Conservation (phyloP, 768 basidiomycete genomes). For the Fomitopsis pulvina region DNA sequence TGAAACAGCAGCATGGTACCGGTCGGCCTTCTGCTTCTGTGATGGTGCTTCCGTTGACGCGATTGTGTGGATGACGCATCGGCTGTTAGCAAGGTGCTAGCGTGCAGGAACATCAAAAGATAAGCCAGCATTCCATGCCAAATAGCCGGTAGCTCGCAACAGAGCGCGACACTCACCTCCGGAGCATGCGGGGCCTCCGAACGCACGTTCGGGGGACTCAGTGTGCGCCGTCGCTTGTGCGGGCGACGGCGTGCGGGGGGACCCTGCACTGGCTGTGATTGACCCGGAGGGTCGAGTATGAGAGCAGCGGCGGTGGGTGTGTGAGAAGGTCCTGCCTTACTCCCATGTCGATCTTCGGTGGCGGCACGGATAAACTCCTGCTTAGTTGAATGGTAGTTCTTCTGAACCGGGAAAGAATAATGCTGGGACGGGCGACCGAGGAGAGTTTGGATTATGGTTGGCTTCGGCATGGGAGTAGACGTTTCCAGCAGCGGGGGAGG, state of each 20-base stretch:
- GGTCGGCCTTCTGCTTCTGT: background rate
- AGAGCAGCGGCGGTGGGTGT: background rate
- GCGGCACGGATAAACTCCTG: slow-evolving; percentile 44
- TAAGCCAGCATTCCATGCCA: slow-evolving; percentile 1
- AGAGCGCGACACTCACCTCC: slow-evolving; percentile 2
- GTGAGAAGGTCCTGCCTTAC: background rate
- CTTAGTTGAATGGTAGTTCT: slow-evolving; percentile 47
- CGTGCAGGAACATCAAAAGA: slow-evolving; percentile 2
- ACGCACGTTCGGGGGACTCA: background rate
- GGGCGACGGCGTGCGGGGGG: background rate
- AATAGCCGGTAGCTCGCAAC: background rate
- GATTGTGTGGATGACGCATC: slow-evolving; percentile 6
- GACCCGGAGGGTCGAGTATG: background rate
- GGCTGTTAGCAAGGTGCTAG: slow-evolving; percentile 4
- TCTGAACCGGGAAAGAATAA: slow-evolving; percentile 40
- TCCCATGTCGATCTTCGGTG: slow-evolving; percentile 6
- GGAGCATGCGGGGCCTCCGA: background rate
- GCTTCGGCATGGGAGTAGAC: slow-evolving; percentile 38
- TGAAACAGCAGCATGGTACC: background rate
- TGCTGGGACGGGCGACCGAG: slow-evolving; percentile 60
- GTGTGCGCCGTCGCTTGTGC: background rate
- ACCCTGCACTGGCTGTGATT: slow-evolving; percentile 10
- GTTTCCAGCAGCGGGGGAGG: background rate
- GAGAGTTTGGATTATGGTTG: slow-evolving; percentile 53
- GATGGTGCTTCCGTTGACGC: background rate